phyloP scores from a whole-genome alignment of 257 asterid species.

The Galeopsis tetrahit region DNA sequence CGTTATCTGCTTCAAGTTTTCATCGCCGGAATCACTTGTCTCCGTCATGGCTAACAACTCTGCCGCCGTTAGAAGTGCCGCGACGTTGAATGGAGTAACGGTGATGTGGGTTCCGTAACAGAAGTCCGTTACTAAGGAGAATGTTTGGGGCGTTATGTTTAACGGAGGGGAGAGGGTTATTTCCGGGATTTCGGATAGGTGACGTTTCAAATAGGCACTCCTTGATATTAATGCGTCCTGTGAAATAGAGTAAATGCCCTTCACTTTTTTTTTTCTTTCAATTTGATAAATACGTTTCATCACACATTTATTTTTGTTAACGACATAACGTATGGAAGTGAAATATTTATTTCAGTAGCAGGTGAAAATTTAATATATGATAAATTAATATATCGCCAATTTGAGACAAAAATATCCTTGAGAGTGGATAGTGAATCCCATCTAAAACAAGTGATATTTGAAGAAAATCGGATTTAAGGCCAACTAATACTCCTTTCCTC shows the following conservation, averaged over 20 bases:
- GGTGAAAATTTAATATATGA: neutral
- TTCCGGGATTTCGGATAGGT: constrained; percentile 53
- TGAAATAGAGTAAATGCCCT: constrained; percentile 43
- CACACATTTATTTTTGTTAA: constrained; percentile 46
- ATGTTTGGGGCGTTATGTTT: constrained; percentile 72
- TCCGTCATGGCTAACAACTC: constrained; percentile 74
- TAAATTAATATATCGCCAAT: too few species aligned
- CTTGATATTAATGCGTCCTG: constrained; percentile 66
- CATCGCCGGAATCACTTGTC: constrained; percentile 31
- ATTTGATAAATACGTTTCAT: constrained; percentile 25
- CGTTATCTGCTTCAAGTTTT: constrained; percentile 59
- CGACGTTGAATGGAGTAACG: constrained; percentile 77
- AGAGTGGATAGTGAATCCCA: too few species aligned
- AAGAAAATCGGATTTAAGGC: too few species aligned
- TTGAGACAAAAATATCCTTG: too few species aligned
- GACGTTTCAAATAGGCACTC: constrained; percentile 66
- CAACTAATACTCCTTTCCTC: too few species aligned
- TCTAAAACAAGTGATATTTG: too few species aligned
- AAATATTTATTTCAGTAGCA: constrained; percentile 25
- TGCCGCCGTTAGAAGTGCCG: constrained; percentile 80
- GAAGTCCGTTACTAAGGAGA: constrained; percentile 64
- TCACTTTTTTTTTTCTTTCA: constrained; percentile 29
- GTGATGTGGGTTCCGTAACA: constrained; percentile 62
- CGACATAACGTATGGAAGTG: constrained; percentile 27
- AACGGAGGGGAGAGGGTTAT: constrained; percentile 83